Evolutionary conservation across 2,329 filamentous ascomycete species (phyloP), one percentile per base, ranked within the genome.

Genomic region (Coniochaeta sp.): DNA sequence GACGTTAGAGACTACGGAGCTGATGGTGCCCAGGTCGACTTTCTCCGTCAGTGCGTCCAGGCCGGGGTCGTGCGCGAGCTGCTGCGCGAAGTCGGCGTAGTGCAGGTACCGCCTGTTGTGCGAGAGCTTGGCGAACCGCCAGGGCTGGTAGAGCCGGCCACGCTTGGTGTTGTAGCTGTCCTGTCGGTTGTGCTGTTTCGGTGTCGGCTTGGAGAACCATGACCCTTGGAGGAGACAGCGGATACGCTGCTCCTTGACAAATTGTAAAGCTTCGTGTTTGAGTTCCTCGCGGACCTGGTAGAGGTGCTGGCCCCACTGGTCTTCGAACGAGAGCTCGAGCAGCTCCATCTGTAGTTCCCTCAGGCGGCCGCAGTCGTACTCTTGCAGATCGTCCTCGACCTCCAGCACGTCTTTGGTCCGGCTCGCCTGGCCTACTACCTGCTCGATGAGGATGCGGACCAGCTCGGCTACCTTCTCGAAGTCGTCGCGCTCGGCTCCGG

Each of bases 161-260:
- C 67, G 66, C 56, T 64, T 68, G 3, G 28, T 64, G 61, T 64
- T 65, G 50, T 42, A 42, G 67, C 75, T 61, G 59, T 71, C 57
- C 74, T 80, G 64, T 63, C 68, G 62, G 67, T 72, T 58, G 53
- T 65, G 57, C 52, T 65, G 60, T 50, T 62, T 65, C 48, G 63
- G 61, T 46, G 62, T 60, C 47, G 78, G 67, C 67, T 77, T 70
- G 65, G 72, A 66, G 71, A 97, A 99, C 94, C 94, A 99, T 9
- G 87, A 85, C 6, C 94, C 94, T 58, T 89, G 81, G 4, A 97
- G 78, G 33, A 99, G 74, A 64, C 91, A 96, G 51, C 94, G 81
- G 55, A 97, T 88, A 32, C 94, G 84, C 68, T 99, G 94, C 71
- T 99, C 94, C 69, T 96, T 96, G 69, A 97, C 89, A 63, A 99